phyloP scores from a whole-genome alignment of 2,329 filamentous ascomycete species.

The Podosphaera fusca region DNA sequence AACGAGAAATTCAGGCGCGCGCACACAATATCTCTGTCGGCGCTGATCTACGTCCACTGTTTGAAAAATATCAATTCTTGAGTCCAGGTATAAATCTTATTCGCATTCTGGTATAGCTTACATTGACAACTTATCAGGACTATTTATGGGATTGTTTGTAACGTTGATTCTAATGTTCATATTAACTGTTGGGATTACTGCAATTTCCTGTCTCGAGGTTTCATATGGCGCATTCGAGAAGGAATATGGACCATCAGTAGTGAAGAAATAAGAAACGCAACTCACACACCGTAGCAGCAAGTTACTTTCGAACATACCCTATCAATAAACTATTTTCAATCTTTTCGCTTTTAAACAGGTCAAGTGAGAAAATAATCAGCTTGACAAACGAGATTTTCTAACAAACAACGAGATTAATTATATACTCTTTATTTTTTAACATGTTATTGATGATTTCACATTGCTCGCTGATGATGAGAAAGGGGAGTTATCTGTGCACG shows the following conservation, averaged over 20 bases:
- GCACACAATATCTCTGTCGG: slow-evolving; percentile 7
- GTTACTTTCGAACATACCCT: too few relatives aligned
- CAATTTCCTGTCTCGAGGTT: slow-evolving; percentile 61
- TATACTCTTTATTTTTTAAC: too few relatives aligned
- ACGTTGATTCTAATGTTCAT: slow-evolving; percentile 52
- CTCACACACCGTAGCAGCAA: too few relatives aligned
- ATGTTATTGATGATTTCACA: too few relatives aligned
- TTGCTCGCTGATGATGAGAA: too few relatives aligned
- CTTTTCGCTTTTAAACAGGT: too few relatives aligned
- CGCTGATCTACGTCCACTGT: slow-evolving; percentile 32
- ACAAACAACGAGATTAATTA: too few relatives aligned
- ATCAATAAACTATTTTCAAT: too few relatives aligned
- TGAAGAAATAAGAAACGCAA: neutral
- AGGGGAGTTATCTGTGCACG: too few relatives aligned
- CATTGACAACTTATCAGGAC: slow-evolving; percentile 27
- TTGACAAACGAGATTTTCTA: too few relatives aligned
- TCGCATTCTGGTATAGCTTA: neutral
- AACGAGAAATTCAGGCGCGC: slow-evolving; percentile 25
- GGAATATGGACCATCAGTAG: slow-evolving; percentile 24
- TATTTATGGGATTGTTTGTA: slow-evolving; percentile 69
- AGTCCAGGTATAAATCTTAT: slow-evolving; percentile 44
- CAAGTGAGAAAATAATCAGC: too few relatives aligned
- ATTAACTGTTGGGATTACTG: slow-evolving; percentile 53
- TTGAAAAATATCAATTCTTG: slow-evolving; percentile 89
- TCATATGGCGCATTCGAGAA: slow-evolving; percentile 92